These are phyloP conservation scores for Quercus gilva DNA, from an alignment of 306 rosid species.

Conservation along the genomic window DNA sequence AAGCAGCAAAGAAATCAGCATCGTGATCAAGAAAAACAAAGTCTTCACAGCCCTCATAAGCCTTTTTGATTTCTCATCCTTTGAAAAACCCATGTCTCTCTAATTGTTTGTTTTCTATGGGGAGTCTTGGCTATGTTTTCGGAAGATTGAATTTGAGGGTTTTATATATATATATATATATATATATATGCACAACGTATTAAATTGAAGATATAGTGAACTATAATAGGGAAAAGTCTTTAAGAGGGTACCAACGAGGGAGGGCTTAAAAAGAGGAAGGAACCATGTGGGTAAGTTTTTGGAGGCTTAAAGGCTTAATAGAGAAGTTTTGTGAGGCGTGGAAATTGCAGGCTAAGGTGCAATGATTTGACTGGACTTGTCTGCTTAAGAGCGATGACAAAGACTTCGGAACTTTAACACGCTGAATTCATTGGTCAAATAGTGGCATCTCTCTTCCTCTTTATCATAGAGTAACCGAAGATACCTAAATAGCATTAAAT, in stretches of 20 bases:
- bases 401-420: slow-evolving; percentile 35
- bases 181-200: slow-evolving; percentile 14
- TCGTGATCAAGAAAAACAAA: slow-evolving; percentile 72
- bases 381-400: slow-evolving; percentile 22
- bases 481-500: slow-evolving; percentile 44
- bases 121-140: neutral
- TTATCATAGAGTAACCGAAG: slow-evolving; percentile 40
- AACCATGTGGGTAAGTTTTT: neutral
- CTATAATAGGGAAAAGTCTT: slow-evolving; percentile 8
- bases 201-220: neutral
- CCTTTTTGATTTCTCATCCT: slow-evolving; percentile 70
- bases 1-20: slow-evolving; percentile 72
- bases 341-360: slow-evolving; percentile 55
- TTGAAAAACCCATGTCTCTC: slow-evolving; percentile 64
- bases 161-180: slow-evolving; percentile 10
- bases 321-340: neutral
- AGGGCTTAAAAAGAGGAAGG: neutral
- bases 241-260: neutral
- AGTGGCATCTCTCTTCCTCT: slow-evolving; percentile 4
- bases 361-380: slow-evolving; percentile 43
- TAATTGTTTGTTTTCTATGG: neutral
- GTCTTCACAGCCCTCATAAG: slow-evolving; percentile 70
- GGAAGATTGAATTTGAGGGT: no score
- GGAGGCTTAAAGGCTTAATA: neutral
- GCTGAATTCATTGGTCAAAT: slow-evolving; percentile 34